phyloP scores from a whole-genome alignment of 1,139 yeast species.

The Blastobotrys raffinosifermentans region DNA sequence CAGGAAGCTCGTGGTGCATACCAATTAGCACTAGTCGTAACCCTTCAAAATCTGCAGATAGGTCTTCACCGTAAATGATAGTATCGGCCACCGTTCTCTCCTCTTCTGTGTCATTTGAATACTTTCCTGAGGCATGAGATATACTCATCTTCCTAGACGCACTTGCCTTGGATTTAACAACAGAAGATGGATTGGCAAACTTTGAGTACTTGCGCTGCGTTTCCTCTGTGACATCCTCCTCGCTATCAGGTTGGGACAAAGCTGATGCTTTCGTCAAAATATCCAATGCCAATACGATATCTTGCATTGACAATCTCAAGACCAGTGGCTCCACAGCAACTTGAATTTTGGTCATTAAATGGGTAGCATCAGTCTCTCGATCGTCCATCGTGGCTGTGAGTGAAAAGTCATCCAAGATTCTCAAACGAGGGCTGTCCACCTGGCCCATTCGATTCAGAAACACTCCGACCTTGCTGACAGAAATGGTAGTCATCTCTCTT shows the following conservation, averaged over 20 bases:
- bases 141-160: not conserved
- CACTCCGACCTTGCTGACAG: constrained; percentile 80
- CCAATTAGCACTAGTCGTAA: constrained; percentile 84
- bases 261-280: constrained; percentile 70
- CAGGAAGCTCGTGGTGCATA: constrained; percentile 89
- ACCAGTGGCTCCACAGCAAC: constrained; percentile 76
- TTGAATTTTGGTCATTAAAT: constrained; percentile 57
- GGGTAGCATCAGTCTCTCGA: constrained; percentile 54
- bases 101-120: constrained; percentile 1
- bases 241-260: constrained; percentile 30
- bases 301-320: constrained; percentile 77
- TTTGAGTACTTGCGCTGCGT: constrained; percentile 18
- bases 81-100: no score
- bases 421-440: constrained; percentile 50
- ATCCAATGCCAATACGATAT: constrained; percentile 69
- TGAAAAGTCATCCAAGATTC: constrained; percentile 87
- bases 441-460: constrained; percentile 73
- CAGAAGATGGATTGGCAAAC: constrained; percentile 17
- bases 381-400: constrained; percentile 68
- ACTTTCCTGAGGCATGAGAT: constrained; percentile 9
- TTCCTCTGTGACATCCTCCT: constrained; percentile 15
- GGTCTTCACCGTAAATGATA: constrained; percentile 59
- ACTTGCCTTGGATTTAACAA: constrained; percentile 6
- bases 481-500: constrained; percentile 55
- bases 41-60: constrained; percentile 72